Percentiles rank a stretch among this genome's conserved stretches.
These are phyloP conservation scores for Microthyrium microscopicum DNA, from an alignment of 2,329 filamentous ascomycete species.

Conservation along the genomic window DNA sequence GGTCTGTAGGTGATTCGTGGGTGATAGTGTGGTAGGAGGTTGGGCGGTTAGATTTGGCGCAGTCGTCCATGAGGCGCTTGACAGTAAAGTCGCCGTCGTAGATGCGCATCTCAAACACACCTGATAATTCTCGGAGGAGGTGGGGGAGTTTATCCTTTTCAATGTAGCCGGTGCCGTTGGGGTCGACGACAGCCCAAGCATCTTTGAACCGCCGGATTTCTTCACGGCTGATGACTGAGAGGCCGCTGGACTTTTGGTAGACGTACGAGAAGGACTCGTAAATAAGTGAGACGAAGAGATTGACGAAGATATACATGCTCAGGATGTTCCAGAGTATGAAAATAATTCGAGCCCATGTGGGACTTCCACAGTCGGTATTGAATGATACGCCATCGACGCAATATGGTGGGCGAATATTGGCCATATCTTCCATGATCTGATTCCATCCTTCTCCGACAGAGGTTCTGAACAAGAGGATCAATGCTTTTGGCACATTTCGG, in stretches of 20 bases:
- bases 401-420: conserved; percentile 58
- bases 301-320: conserved; percentile 99
- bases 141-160: conserved; percentile 77
- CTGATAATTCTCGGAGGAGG: conserved; percentile 61
- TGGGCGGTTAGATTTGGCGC: conserved; percentile 41
- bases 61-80: conserved; percentile 69
- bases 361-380: conserved; percentile 82
- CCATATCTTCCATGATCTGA: conserved; percentile 88
- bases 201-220: conserved; percentile 96
- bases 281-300: conserved; percentile 93
- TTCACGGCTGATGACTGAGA: conserved; percentile 77
- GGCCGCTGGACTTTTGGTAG: conserved; percentile 88
- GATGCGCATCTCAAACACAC: conserved; percentile 92
- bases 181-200: conserved; percentile 92
- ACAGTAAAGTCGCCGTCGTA: conserved; percentile 87
- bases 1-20: conserved; percentile 18
- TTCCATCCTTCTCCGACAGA: conserved; percentile 97
- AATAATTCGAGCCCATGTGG: conserved; percentile 68
- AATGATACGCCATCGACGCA: conserved; percentile 61
- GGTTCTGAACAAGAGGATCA: conserved; percentile 85
- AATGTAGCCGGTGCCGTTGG: conserved; percentile 80
- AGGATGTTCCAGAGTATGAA: conserved; percentile 98
- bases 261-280: conserved; percentile 99
- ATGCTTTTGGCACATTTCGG: conserved; percentile 78
- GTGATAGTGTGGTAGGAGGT: conserved; percentile 32